Evolutionary conservation across 129 eudicot species (phyloP), one percentile per base, ranked within the genome.

Genomic region (Tagetes patula): DNA sequence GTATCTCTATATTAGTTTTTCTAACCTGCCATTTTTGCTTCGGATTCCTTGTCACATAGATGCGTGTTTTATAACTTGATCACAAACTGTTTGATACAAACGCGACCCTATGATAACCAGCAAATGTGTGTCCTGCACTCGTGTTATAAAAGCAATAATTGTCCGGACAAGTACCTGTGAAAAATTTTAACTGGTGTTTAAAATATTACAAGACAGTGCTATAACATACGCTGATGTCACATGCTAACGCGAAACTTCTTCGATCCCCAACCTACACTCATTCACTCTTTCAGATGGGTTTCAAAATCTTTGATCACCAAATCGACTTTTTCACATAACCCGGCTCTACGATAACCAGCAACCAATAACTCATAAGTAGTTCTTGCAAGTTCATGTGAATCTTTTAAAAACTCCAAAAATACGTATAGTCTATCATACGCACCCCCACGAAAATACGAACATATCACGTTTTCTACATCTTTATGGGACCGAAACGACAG

Each of bases 331-430:
- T 80, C 82, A 30, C 63, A 62, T 46, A 83, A 65, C 8, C 88
- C 81, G 1, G 80, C 91, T 67, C 86, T 66, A 42, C 81, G 72
- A 52, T 85, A 85, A 39, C 91, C 88, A 69, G 80, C 83, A 71
- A 75, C 78, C 75, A 88, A 71, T 65, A 89, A 70, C 76, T 89
- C 91, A 75, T 84, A 86, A 82, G 71, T 79, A 2, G 91, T 68
- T 77, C 78, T 77, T 39, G 65, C 53, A 39, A 89, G 75, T 69
- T 75, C 67, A 76, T 82, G 74, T 2, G 87, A 77, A 65, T 12
- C 72, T 65, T 73, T 84, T 49, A 86, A 52, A 66, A 77, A 56
- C 77, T 84, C 87, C 84, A 88, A 69, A 72, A 86, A 89, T 31
- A 82, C 38, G 40, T 86, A 84, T 14, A 86, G 60, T 56, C 87